These are phyloP conservation scores for Bipolaris oryzae DNA, from an alignment of 2,329 filamentous ascomycete species.

Conservation along the genomic window DNA sequence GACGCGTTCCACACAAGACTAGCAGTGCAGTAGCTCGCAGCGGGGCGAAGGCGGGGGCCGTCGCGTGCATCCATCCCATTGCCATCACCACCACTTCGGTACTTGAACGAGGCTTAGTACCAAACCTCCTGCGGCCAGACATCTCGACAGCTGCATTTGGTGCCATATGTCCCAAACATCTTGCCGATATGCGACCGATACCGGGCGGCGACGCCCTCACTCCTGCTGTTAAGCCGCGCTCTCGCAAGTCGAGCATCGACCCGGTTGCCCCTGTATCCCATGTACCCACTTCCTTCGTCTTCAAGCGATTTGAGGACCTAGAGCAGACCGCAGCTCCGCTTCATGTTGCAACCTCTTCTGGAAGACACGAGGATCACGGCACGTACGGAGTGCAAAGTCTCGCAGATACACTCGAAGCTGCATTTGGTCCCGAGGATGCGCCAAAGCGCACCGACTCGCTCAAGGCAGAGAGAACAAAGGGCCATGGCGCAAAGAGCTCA, in stretches of 20 bases:
- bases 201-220: slow-evolving; percentile 46
- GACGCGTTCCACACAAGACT: slow-evolving; percentile 20
- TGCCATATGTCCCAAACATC: slow-evolving; percentile 12
- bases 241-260: slow-evolving; percentile 49
- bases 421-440: slow-evolving; percentile 42
- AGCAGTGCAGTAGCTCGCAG: slow-evolving; percentile 19
- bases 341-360: slow-evolving; percentile 22
- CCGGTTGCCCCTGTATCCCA: slow-evolving; percentile 38
- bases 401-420: slow-evolving; percentile 57
- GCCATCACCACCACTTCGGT: slow-evolving; percentile 16
- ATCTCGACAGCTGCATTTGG: not conserved
- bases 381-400: slow-evolving; percentile 65
- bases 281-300: slow-evolving; percentile 64
- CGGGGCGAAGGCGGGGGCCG: slow-evolving; percentile 26
- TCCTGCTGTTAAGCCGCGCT: slow-evolving; percentile 38
- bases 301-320: slow-evolving; percentile 60
- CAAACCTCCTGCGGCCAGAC: slow-evolving; percentile 7
- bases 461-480: slow-evolving; percentile 32
- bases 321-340: slow-evolving; percentile 46
- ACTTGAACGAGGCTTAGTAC: slow-evolving; percentile 7
- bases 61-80: slow-evolving; percentile 17
- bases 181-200: slow-evolving; percentile 41
- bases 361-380: slow-evolving; percentile 47
- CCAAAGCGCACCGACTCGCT: slow-evolving; percentile 32
- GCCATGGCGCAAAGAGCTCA: slow-evolving; percentile 38